These are phyloP conservation scores for Zygnema circumcarinatum DNA, from an alignment of 139 green algal species.

Conservation along the genomic window DNA sequence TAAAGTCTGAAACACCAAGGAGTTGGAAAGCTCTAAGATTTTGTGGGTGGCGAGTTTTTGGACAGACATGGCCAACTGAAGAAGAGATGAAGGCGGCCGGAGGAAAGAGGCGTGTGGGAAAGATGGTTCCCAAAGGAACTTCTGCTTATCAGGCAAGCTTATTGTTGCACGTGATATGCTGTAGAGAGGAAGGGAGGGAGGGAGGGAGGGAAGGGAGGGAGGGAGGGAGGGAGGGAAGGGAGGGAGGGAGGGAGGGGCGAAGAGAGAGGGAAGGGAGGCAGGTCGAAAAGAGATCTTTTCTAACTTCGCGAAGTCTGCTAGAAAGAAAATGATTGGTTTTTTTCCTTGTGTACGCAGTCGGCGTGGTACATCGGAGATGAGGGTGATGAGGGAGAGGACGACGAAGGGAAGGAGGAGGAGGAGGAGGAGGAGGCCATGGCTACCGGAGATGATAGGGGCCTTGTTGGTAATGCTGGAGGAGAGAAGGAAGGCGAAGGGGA, in stretches of 20 bases:
- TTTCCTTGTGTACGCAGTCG: neutral
- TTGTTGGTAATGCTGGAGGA: neutral
- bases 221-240: too few relatives aligned
- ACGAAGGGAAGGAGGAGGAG: constrained; percentile 37
- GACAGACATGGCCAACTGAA: constrained; percentile 92
- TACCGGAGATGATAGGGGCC: neutral
- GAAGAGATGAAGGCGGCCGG: constrained; percentile 72
- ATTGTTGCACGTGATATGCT: too few relatives aligned
- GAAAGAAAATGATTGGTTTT: neutral
- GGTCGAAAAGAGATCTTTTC: too few relatives aligned
- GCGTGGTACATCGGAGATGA: constrained; percentile 41
- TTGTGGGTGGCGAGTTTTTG: neutral
- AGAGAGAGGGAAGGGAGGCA: too few relatives aligned
- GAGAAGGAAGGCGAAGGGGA: neutral
- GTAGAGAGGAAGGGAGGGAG: too few relatives aligned
- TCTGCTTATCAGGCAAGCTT: constrained; percentile 85
- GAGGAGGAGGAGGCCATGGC: constrained; percentile 39
- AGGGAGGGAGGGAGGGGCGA: too few relatives aligned
- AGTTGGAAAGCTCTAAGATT: too few relatives aligned
- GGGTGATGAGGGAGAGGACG: constrained; percentile 65
- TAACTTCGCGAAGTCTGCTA: too few relatives aligned
- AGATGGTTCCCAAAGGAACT: constrained; percentile 77
- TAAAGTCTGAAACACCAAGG: too few relatives aligned
- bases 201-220: too few relatives aligned
- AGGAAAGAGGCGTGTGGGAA: constrained; percentile 42